Evolutionary conservation across 2,329 filamentous ascomycete species (phyloP).

Genomic region (Trichoderma asperellum): DNA sequence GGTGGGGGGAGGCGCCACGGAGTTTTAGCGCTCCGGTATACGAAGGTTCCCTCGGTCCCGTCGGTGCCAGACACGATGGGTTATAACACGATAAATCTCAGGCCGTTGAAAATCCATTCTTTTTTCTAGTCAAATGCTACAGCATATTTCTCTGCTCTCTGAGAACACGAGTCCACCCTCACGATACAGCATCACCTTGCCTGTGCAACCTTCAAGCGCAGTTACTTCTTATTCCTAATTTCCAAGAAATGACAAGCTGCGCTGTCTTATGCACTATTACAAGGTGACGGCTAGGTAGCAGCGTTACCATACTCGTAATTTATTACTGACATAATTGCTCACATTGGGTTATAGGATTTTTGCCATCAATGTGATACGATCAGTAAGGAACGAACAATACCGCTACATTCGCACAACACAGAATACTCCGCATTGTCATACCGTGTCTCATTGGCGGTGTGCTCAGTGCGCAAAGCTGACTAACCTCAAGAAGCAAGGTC

Average conservation of each 20-base stretch:
- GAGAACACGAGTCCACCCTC: not conserved
- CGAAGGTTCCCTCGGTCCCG: slow-evolving; percentile 8
- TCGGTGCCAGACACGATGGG: not conserved
- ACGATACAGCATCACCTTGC: not conserved
- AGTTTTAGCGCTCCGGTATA: slow-evolving; percentile 9
- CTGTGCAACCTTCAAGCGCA: not conserved
- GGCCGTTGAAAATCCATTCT: not conserved
- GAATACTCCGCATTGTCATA: slow-evolving; percentile 7
- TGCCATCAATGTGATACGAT: not conserved
- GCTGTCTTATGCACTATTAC: not conserved
- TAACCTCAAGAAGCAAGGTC: slow-evolving; percentile 8
- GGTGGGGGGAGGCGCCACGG: slow-evolving; percentile 10
- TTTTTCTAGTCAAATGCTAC: not conserved
- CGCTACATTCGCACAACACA: not conserved
- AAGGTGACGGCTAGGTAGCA: not conserved
- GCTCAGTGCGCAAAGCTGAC: not conserved
- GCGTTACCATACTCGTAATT: not conserved
- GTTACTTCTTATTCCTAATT: not conserved
- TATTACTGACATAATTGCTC: slow-evolving; percentile 1
- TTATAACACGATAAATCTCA: not conserved
- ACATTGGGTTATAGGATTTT: not conserved
- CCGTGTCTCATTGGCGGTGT: slow-evolving; percentile 11
- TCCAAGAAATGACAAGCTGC: not conserved
- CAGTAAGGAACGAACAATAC: not conserved
- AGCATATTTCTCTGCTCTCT: not conserved